Base-by-base conservation (phyloP, 306 rosid species). In the Rubus idaeus region DNA sequence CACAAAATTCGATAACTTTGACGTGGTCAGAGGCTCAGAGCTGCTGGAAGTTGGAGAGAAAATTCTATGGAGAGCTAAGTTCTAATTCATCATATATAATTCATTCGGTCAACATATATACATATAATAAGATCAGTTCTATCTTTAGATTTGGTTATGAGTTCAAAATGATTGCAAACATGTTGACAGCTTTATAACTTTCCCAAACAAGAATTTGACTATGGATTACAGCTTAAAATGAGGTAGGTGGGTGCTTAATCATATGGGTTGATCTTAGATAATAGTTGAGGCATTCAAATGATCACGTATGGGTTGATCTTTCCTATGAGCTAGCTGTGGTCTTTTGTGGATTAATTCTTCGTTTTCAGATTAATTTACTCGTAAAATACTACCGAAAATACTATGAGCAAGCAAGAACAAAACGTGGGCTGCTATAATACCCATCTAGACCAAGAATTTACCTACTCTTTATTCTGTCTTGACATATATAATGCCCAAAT, bases 341-440 rank as follows among this genome's bases (percentile, higher is more conserved):
- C 0, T 64, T 39, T 40, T 17, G 49, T 39, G 23, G 70, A 1
- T 64, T 16, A 2, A 16, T 64, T 63, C 21, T 35, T 37, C 3
- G 9, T 35, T 30, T 4, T 57, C 0, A 37, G 37, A 13, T 61
- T 12, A 62, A 13, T 12, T 5, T 30, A 61, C 41, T 30, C 42
- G 42, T 13, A 3, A 57, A 30, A 30, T 30, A 30, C 35, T 30
- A 30, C 49, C 7, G 13, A 61, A 61, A 35, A 4, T 13, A 35
- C 10, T 5, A 0, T 39, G 49, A 39, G 17, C 30, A n/a, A 53
- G n/a, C 30, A n/a, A 53, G n/a, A 40, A 3, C 20, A 2, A 39
- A 37, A 55, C 14, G 52, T 73, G 52, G 76, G 66, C 66, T 73
- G 67, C 76, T n/a, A 71, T 35, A 2, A 21, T 47, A 47, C 41